Evolutionary conservation across 306 rosid genomes (phyloP).

Genomic region (Mimosa pudica): DNA sequence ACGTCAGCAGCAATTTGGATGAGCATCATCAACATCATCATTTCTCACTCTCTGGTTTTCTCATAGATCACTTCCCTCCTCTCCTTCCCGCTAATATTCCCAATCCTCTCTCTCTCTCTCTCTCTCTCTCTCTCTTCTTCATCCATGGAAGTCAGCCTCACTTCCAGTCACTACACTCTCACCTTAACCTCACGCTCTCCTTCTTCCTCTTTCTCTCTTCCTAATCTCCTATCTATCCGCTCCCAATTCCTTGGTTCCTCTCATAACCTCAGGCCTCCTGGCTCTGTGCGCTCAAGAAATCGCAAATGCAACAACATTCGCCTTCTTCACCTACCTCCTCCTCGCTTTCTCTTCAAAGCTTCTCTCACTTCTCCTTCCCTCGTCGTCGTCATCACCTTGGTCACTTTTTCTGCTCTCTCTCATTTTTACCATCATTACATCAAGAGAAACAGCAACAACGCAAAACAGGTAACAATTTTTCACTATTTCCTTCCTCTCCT

Average conservation of each 20-base stretch:
- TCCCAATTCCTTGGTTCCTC: constrained; percentile 59
- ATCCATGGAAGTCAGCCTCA: constrained; percentile 68
- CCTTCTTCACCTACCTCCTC: constrained; percentile 42
- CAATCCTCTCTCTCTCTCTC: constrained; percentile 5
- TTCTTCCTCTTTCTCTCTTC: constrained; percentile 36
- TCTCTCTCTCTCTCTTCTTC: constrained; percentile 8
- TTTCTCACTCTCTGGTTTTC: background rate
- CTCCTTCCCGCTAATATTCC: constrained; percentile 38
- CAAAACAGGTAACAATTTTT: constrained; percentile 45
- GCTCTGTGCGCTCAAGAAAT: constrained; percentile 43
- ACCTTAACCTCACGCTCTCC: constrained; percentile 42
- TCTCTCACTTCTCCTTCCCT: constrained; percentile 57
- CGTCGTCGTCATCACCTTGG: constrained; percentile 54
- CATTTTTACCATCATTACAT: constrained; percentile 50
- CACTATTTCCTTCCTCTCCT: background rate
- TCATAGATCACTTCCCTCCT: constrained; percentile 29
- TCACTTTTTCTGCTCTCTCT: constrained; percentile 76
- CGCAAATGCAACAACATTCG: constrained; percentile 26
- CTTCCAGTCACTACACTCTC: constrained; percentile 49
- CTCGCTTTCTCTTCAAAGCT: constrained; percentile 61
- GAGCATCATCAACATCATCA: constrained; percentile 11
- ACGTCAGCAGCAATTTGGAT: constrained; percentile 44
- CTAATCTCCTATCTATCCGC: constrained; percentile 49
- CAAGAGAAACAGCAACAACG: constrained; percentile 47
- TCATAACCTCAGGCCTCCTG: constrained; percentile 55